These are phyloP conservation scores for Leishmania tarentolae DNA, from an alignment of 208 protist species.

Conservation along the genomic window DNA sequence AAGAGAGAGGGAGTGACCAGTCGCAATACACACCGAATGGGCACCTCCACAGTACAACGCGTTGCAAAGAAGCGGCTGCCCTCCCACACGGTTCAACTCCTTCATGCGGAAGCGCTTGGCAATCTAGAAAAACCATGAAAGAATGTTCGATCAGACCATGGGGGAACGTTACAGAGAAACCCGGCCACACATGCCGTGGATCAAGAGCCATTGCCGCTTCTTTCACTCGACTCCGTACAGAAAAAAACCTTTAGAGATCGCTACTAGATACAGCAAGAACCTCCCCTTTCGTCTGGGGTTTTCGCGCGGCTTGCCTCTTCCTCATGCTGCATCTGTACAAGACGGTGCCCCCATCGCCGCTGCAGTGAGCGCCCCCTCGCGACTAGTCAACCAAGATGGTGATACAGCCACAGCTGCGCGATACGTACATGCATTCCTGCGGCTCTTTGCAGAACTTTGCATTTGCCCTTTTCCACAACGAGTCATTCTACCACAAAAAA, in stretches of 20 bases:
- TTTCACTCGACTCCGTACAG: background rate
- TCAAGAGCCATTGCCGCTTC: background rate
- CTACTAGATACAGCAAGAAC: background rate
- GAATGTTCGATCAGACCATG: background rate
- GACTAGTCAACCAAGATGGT: background rate
- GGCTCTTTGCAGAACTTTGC: background rate
- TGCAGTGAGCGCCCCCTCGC: background rate
- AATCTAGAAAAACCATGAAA: background rate
- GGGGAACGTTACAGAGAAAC: background rate
- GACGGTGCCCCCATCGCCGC: background rate
- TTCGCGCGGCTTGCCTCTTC: background rate
- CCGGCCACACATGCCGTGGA: background rate
- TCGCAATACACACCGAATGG: background rate
- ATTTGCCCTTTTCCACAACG: background rate
- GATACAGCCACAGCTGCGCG: background rate
- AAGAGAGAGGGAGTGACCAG: background rate
- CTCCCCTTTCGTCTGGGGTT: background rate
- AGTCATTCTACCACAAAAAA: background rate
- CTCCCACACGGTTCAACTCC: background rate
- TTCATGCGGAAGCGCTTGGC: background rate
- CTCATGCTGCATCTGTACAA: background rate
- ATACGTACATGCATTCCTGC: background rate
- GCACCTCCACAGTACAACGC: background rate
- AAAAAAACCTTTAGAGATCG: background rate
- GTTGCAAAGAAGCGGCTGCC: background rate